Conservation (phyloP, 164 flowering plant genomes). For the grape (Vitis vinifera) region ASM3070453v1 NC_081814.1:6764501-6765000, state of each 20-base stretch:
- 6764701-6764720: not conserved
- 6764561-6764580: conserved; percentile 19
- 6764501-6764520: conserved; percentile 99
- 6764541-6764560: conserved; percentile 99
- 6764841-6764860: conserved; percentile 4
- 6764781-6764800: conserved; percentile 94
- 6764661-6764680: not conserved
- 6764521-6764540: conserved; percentile 96
- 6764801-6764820: conserved; percentile 98
- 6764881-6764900: not conserved
- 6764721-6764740: not conserved
- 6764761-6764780: conserved; percentile 97
- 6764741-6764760: conserved; percentile 81
- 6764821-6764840: conserved; percentile 2
- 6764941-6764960: not conserved
- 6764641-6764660: not conserved
- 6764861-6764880: not conserved
- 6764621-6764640: not conserved
- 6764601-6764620: not conserved
- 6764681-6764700: not conserved
- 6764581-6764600: conserved; percentile 4
- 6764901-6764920: not conserved
- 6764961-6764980: too few species aligned
- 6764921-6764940: not conserved
- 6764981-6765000: too few species aligned